Conservation (phyloP, 2,329 filamentous ascomycete species). For the Basipetospora chlamydospora region DNA sequence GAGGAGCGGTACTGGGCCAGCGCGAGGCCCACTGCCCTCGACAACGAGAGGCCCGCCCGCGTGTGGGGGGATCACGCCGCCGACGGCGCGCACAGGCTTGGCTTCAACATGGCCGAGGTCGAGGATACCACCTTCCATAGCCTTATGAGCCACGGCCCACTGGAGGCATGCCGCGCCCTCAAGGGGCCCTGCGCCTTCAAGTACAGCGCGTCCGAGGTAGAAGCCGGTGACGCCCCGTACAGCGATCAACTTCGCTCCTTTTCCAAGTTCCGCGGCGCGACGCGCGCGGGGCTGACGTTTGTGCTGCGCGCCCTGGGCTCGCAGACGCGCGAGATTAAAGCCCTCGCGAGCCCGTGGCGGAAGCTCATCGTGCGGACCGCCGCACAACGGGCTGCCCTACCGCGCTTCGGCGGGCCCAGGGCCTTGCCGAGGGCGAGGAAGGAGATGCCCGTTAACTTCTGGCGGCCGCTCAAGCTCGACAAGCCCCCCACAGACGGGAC, state of each 20-base stretch:
- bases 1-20: conserved; percentile 9
- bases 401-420: no score
- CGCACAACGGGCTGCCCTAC: background rate
- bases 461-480: conserved; percentile 6
- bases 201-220: background rate
- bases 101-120: conserved; percentile 17
- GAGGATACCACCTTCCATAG: conserved; percentile 22
- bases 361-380: conserved; percentile 12
- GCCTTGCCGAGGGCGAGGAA: background rate
- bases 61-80: background rate
- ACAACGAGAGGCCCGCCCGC: background rate
- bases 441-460: conserved; percentile 6
- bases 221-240: background rate
- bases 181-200: conserved; percentile 6
- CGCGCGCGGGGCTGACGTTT: conserved; percentile 30
- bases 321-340: conserved; percentile 20
- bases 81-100: background rate
- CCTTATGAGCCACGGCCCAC: conserved; percentile 15
- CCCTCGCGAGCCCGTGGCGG: conserved; percentile 20
- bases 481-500: conserved; percentile 7
- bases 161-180: conserved; percentile 9
- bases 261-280: conserved; percentile 23
- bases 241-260: conserved; percentile 14
- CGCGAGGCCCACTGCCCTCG: background rate
- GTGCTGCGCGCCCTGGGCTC: conserved; percentile 21